Evolutionary conservation across 768 basidiomycete genomes (phyloP).

Genomic region (Leccinum subtestaceum): DNA sequence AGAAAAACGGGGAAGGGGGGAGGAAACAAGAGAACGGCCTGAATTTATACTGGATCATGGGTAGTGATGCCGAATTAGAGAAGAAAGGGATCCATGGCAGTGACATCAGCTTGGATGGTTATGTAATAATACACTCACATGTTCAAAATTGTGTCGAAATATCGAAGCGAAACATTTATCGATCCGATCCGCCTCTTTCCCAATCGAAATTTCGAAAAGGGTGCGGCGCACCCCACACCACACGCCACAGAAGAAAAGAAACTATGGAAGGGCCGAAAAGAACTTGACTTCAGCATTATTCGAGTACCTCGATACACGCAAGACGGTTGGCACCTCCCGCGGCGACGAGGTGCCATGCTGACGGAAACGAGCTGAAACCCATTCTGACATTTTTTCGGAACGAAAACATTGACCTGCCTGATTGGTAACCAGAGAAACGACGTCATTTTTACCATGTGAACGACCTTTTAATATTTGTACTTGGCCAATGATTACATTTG

Average conservation of each 20-base stretch:
- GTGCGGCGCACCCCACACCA: slow-evolving; percentile 3
- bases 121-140: slow-evolving; percentile 19
- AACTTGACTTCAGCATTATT: not conserved
- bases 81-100: slow-evolving; percentile 29
- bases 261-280: not conserved
- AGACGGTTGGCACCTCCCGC: slow-evolving; percentile 4
- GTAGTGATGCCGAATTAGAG: slow-evolving; percentile 27
- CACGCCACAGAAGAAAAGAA: slow-evolving; percentile 21
- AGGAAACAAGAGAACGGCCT: slow-evolving; percentile 6
- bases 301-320: not conserved
- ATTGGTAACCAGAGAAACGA: slow-evolving; percentile 26
- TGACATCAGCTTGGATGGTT: slow-evolving; percentile 32
- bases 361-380: slow-evolving; percentile 17
- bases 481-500: not conserved
- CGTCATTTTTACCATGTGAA: slow-evolving; percentile 19
- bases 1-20: slow-evolving; percentile 5
- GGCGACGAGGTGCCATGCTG: not conserved
- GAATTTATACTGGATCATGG: slow-evolving; percentile 30
- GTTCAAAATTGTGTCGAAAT: slow-evolving; percentile 11
- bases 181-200: slow-evolving; percentile 19
- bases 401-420: not conserved
- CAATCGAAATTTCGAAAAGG: not conserved
- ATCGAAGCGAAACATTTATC: slow-evolving; percentile 10
- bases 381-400: not conserved
- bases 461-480: slow-evolving; percentile 7